A percentile compares a stretch with the other conserved stretches of the same genome.
These are phyloP conservation scores for Apiotrichum gracile DNA, from an alignment of 1,284 basidiomycete genomes.

Conservation along the genomic window DNA sequence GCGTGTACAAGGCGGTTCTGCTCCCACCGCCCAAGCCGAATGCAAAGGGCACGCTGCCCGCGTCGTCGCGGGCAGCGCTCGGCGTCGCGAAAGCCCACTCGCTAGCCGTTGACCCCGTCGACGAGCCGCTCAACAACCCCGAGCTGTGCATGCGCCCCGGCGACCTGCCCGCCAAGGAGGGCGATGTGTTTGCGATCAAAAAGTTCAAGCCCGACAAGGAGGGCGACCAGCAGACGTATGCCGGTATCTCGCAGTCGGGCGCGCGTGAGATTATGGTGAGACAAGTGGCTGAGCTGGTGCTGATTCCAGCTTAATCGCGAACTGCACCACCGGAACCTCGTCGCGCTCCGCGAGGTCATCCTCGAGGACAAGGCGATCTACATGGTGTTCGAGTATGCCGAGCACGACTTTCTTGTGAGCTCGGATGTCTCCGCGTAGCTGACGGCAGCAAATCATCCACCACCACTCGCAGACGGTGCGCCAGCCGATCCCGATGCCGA, in stretches of 20 bases:
- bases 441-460: slow-evolving; percentile 85
- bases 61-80: slow-evolving; percentile 30
- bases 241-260: slow-evolving; percentile 95
- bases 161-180: slow-evolving; percentile 54
- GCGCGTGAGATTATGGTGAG: slow-evolving; percentile 86
- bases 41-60: slow-evolving; percentile 17
- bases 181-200: slow-evolving; percentile 85
- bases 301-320: slow-evolving; percentile 76
- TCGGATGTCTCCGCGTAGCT: not conserved
- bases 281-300: not conserved
- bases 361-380: slow-evolving; percentile 96
- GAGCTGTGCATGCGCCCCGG: slow-evolving; percentile 52
- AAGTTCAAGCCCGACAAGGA: slow-evolving; percentile 99
- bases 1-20: slow-evolving; percentile 89
- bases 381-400: slow-evolving; percentile 98
- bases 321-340: slow-evolving; percentile 86
- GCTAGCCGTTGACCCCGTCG: slow-evolving; percentile 4
- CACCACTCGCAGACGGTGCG: slow-evolving; percentile 89
- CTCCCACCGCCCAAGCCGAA: slow-evolving; percentile 29
- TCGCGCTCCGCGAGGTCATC: slow-evolving; percentile 86
- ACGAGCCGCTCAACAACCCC: slow-evolving; percentile 37
- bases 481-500: slow-evolving; percentile 60
- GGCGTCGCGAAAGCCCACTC: slow-evolving; percentile 8
- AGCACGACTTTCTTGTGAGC: slow-evolving; percentile 90
- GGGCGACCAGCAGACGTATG: slow-evolving; percentile 86